Conservation (phyloP, 2,329 filamentous ascomycete species). For the Trichoderma lentiforme region DNA sequence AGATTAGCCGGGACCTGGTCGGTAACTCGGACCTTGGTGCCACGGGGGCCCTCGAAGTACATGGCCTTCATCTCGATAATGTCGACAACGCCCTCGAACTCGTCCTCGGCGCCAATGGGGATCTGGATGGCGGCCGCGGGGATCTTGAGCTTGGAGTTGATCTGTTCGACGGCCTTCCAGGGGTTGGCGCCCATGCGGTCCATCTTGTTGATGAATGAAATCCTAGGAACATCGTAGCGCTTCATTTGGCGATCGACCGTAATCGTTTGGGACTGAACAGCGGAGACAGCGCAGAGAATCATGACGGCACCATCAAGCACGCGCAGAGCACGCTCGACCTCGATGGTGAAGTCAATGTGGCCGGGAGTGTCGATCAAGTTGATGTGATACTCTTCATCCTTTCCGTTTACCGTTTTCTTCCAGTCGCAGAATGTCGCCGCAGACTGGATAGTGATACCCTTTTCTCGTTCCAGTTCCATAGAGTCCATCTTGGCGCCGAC, state of each 20-base stretch:
- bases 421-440: slow-evolving; percentile 98
- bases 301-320: slow-evolving; percentile 96
- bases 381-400: slow-evolving; percentile 91
- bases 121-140: slow-evolving; percentile 91
- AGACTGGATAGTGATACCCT: slow-evolving; percentile 98
- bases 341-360: slow-evolving; percentile 98
- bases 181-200: slow-evolving; percentile 98
- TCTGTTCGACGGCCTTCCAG: slow-evolving; percentile 95
- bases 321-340: slow-evolving; percentile 91
- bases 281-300: slow-evolving; percentile 96
- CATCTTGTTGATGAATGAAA: slow-evolving; percentile 99
- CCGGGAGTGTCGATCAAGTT: slow-evolving; percentile 98
- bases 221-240: slow-evolving; percentile 90
- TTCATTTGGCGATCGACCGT: slow-evolving; percentile 99
- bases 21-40: slow-evolving; percentile 70
- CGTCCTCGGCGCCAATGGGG: slow-evolving; percentile 88
- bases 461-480: slow-evolving; percentile 97
- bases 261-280: slow-evolving; percentile 96
- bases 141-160: slow-evolving; percentile 93
- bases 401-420: slow-evolving; percentile 78
- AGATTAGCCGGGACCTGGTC: slow-evolving; percentile 83
- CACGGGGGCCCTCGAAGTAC: slow-evolving; percentile 83
- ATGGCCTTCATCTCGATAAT: slow-evolving; percentile 88
- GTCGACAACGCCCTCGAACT: slow-evolving; percentile 90
- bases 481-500: slow-evolving; percentile 99